A percentile compares a stretch with the other conserved stretches of the same genome.
These are phyloP conservation scores for Ceratocystis ficicola DNA, from an alignment of 2,329 filamentous ascomycete genomes.

Conservation along the genomic window DNA sequence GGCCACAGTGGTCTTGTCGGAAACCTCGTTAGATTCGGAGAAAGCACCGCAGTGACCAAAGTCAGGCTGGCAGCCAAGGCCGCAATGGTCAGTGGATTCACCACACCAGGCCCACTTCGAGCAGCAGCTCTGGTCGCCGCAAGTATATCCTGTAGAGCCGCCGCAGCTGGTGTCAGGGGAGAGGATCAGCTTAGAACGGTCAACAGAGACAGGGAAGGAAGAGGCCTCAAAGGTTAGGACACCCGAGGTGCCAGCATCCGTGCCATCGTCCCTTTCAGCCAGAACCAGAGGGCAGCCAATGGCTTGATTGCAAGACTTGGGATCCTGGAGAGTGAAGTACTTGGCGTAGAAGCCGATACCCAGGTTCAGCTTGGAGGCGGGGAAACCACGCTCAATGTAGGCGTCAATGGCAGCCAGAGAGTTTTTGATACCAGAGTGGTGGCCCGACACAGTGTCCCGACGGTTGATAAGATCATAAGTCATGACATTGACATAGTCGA, in stretches of 20 bases:
- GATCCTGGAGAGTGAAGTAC: slow-evolving; percentile 41
- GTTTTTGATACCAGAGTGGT: slow-evolving; percentile 50
- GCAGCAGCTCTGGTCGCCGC: slow-evolving; percentile 40
- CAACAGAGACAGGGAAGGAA: background rate
- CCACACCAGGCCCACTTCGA: slow-evolving; percentile 34
- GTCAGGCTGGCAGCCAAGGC: background rate
- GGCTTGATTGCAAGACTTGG: slow-evolving; percentile 33
- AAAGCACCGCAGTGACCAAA: background rate
- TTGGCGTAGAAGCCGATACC: slow-evolving; percentile 58
- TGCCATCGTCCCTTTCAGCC: slow-evolving; percentile 36
- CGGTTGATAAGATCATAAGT: slow-evolving; percentile 59
- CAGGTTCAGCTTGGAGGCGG: slow-evolving; percentile 44
- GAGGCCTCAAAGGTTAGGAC: background rate
- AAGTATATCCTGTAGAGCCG: slow-evolving; percentile 25
- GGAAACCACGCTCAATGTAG: slow-evolving; percentile 46
- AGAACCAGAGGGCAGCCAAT: slow-evolving; percentile 44
- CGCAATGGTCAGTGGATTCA: background rate
- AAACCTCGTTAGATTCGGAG: slow-evolving; percentile 43
- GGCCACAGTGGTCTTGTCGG: slow-evolving; percentile 32
- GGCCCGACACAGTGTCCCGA: slow-evolving; percentile 49
- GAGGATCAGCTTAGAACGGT: background rate
- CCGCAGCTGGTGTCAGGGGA: background rate
- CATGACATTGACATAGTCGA: slow-evolving; percentile 61
- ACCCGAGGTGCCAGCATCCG: background rate
- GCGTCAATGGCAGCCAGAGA: slow-evolving; percentile 44